Conservation (phyloP, 2,329 filamentous ascomycete genomes). For the Beauveria sp. region DNA sequence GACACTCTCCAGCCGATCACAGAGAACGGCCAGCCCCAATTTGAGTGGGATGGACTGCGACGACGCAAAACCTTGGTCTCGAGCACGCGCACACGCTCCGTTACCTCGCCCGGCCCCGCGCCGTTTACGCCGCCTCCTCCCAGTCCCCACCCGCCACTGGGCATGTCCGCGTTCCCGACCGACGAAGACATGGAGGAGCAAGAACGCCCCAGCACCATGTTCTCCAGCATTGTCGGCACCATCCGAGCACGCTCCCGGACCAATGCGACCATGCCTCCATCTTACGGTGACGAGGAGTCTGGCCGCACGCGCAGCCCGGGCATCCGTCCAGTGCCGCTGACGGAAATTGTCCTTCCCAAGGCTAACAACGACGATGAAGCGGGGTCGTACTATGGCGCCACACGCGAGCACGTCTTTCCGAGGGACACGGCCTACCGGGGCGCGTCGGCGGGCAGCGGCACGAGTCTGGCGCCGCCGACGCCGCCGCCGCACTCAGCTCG, state of each 20-base stretch:
- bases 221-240: constrained; percentile 51
- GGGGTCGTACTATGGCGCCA: constrained; percentile 30
- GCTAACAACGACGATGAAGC: constrained; percentile 38
- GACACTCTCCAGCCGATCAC: constrained; percentile 66
- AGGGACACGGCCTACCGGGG: constrained; percentile 42
- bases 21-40: constrained; percentile 61
- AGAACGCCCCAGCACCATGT: constrained; percentile 38
- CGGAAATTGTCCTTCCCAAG: constrained; percentile 47
- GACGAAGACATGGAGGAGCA: constrained; percentile 53
- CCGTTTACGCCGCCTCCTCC: constrained; percentile 28
- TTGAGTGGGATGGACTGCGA: constrained; percentile 88
- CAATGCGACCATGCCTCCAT: constrained; percentile 24
- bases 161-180: constrained; percentile 73
- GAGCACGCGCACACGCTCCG: constrained; percentile 10
- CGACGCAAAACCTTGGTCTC: constrained; percentile 53
- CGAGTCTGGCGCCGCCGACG: constrained; percentile 47
- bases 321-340: constrained; percentile 55
- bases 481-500: constrained; percentile 55
- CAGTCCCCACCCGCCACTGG: constrained; percentile 63
- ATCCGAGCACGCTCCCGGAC: constrained; percentile 31
- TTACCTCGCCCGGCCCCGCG: constrained; percentile 17
- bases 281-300: constrained; percentile 27
- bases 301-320: constrained; percentile 40
- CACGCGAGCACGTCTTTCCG: constrained; percentile 38
- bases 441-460: constrained; percentile 34